Evolutionary conservation across 768 basidiomycete species (phyloP), one percentile per base, ranked within the genome.

Genomic region (Lentinula aciculospora): DNA sequence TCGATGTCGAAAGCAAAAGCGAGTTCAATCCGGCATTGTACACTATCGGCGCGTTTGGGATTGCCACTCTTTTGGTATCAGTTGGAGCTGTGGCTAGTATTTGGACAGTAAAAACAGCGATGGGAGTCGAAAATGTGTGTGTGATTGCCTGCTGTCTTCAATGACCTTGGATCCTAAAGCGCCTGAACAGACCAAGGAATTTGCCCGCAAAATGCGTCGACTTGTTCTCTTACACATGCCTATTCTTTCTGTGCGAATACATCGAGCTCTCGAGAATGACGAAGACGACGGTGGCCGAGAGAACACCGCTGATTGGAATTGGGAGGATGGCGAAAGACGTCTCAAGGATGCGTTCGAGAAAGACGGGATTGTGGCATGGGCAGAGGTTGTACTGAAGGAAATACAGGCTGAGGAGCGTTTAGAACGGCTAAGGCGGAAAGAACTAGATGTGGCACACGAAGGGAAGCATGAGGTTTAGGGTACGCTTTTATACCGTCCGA

Each of bases 261-360:
- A 79, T 50, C 72, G 73, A 17, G 65, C 13, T 62, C 66, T 9
- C 31, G 23, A 39, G 12, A 36, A 42, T 19, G 39, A 36, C 17
- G 40, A 44, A 23, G 39, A 4, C n/a, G 27, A 32, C 17, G 56
- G 49, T 23, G 9, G 9, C 4, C 21, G 17, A 28, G 56, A 31
- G 45, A 12, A 47, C 60, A 65, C 27, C 56, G 63, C 34, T 59
- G 66, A 59, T 23, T 75, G 72, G 73, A 63, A 64, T 4, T 74
- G 72, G 72, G 51, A 61, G 0, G 76, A 68, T 0, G 71, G 74
- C 1, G 62, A 77, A 45, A 57, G 67, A 25, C 66, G 77, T 19
- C 69, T 80, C 10, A 60, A 59, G 36, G 70, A 65, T 12, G 79
- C 76, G 9, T 80, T 71, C 53, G 76, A 79, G 46, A 61, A 66